Evolutionary conservation across 331 rosid genomes (phyloP).

Genomic region (Pyracantha coccinea): DNA sequence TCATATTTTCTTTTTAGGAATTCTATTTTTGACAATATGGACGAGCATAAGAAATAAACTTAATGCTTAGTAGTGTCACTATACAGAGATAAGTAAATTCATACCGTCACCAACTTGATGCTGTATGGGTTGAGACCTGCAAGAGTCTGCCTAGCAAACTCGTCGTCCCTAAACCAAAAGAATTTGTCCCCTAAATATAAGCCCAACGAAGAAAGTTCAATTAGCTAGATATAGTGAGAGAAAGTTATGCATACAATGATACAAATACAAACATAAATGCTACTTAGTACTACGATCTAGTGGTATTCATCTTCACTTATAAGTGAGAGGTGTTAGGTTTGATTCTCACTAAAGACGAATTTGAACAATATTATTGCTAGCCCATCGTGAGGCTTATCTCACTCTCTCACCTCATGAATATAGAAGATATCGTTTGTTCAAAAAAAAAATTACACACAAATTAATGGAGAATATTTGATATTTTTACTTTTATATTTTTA

Average conservation of each 20-base stretch:
- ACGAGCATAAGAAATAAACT: neutral
- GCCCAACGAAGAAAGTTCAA: neutral
- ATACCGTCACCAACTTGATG: slow-evolving; percentile 64
- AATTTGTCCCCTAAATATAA: slow-evolving; percentile 56
- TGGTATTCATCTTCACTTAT: too few species aligned
- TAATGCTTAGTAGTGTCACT: neutral
- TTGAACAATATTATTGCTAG: too few species aligned
- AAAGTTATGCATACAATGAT: neutral
- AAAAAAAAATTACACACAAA: neutral
- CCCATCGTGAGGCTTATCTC: too few species aligned
- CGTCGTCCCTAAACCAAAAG: slow-evolving; percentile 83
- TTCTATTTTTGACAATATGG: neutral
- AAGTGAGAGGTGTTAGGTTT: too few species aligned
- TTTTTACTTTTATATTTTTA: neutral
- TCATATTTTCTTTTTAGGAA: too few species aligned
- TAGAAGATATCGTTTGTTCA: too few species aligned
- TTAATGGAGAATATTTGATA: neutral
- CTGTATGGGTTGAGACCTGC: slow-evolving; percentile 86
- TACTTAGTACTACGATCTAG: too few species aligned
- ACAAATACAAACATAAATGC: too few species aligned
- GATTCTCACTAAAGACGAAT: too few species aligned
- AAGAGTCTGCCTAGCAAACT: slow-evolving; percentile 78
- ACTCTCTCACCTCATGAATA: too few species aligned
- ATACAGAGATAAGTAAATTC: neutral
- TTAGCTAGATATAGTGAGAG: neutral